Evolutionary conservation across 176 grass and related monocot species (phyloP).

Genomic region (Musa itinerans): DNA sequence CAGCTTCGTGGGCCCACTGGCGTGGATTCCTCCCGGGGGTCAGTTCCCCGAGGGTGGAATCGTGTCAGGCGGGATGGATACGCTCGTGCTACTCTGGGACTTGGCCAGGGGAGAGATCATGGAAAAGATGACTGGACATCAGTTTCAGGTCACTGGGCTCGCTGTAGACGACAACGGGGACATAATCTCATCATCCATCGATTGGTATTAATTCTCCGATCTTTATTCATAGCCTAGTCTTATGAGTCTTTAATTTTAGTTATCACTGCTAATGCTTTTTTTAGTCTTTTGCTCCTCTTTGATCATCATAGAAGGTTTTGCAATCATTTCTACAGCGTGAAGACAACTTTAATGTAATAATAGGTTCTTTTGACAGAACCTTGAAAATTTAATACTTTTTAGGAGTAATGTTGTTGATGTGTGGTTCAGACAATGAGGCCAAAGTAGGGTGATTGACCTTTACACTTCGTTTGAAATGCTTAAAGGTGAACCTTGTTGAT

Average conservation of each 20-base stretch:
- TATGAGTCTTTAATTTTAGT: background rate
- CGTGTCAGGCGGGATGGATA: slow-evolving; percentile 93
- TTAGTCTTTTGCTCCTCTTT: too few species aligned
- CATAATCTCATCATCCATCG: slow-evolving; percentile 87
- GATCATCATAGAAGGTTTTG: too few species aligned
- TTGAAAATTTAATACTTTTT: background rate
- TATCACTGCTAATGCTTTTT: too few species aligned
- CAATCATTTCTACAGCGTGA: too few species aligned
- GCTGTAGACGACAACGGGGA: slow-evolving; percentile 75
- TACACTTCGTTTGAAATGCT: background rate
- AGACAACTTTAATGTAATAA: too few species aligned
- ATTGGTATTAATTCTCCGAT: slow-evolving; percentile 44
- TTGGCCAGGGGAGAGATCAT: slow-evolving; percentile 48
- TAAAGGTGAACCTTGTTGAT: background rate
- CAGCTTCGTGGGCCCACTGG: slow-evolving; percentile 79
- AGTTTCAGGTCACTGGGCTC: slow-evolving; percentile 82
- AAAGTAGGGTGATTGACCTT: background rate
- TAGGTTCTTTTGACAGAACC: too few species aligned
- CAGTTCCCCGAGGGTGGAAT: slow-evolving; percentile 67
- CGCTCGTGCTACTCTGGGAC: slow-evolving; percentile 64
- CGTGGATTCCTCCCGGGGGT: slow-evolving; percentile 66
- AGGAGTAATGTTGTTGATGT: background rate
- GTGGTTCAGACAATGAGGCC: background rate
- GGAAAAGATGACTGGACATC: slow-evolving; percentile 70
- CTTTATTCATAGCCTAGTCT: background rate